phyloP scores from a whole-genome alignment of 768 basidiomycete species.

The Leccinum longicurvipes region DNA sequence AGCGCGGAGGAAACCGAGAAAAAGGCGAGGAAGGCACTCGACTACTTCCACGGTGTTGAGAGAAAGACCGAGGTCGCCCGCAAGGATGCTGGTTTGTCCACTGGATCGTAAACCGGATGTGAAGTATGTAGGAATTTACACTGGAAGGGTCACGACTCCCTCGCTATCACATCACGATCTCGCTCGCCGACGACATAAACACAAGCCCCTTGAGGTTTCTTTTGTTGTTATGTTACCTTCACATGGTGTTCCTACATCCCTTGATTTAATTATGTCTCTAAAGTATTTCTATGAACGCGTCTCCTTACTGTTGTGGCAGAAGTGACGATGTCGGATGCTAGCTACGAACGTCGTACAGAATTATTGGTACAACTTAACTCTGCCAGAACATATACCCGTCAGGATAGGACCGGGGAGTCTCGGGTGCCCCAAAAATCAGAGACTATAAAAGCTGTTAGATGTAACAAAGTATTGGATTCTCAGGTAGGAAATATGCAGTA shows the following conservation, averaged over 20 bases:
- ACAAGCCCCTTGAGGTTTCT: too few relatives aligned
- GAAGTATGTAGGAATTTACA: not conserved
- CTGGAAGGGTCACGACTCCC: too few relatives aligned
- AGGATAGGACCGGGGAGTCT: too few relatives aligned
- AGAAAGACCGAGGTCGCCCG: slow-evolving; percentile 44
- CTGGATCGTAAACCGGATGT: slow-evolving; percentile 3
- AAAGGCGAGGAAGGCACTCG: slow-evolving; percentile 65
- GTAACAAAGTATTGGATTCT: too few relatives aligned
- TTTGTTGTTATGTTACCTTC: slow-evolving; percentile 5
- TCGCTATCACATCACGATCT: too few relatives aligned
- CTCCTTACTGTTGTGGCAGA: not conserved
- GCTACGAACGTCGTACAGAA: not conserved
- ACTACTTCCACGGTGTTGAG: slow-evolving; percentile 59
- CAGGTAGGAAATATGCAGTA: too few relatives aligned
- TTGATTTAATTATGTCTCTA: slow-evolving; percentile 10
- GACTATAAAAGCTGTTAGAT: too few relatives aligned
- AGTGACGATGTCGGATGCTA: slow-evolving; percentile 5
- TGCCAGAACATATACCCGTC: not conserved
- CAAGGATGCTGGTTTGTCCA: slow-evolving; percentile 21
- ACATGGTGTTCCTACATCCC: slow-evolving; percentile 7
- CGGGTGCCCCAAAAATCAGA: too few relatives aligned
- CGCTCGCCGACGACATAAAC: too few relatives aligned
- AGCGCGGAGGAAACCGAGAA: slow-evolving; percentile 72
- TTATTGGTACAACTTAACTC: not conserved
- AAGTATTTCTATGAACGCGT: slow-evolving; percentile 10